Evolutionary conservation across 2,329 filamentous ascomycete genomes (phyloP), one percentile per base, ranked within the genome.

Genomic region (Aspergillus quadrilineatus): DNA sequence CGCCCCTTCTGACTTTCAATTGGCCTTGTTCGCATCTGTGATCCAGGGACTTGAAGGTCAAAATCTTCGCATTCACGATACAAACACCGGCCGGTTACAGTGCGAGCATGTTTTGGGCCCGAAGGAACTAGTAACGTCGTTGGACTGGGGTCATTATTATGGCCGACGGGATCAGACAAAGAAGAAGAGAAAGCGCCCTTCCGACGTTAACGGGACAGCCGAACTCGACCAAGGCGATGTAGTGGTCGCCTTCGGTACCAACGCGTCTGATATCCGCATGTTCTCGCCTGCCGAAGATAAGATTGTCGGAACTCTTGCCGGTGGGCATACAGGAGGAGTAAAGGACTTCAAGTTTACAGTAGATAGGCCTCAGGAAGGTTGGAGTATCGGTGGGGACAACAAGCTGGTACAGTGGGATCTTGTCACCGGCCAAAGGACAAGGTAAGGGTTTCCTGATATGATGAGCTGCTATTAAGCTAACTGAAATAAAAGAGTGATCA

Each of bases 341-440:
- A 73, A 71, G 61, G 78, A 80, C 60, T 81, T 82, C 67, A 79
- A 79, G 62, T 82, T 82, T 62, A 76, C 75, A 6, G 67, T 72
- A 42, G 68, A 71, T 32, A 67, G 67, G 6, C 68, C 73, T 52
- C 65, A 71, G 22, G 76, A 78, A 60, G 79, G 73, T n/a, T 82
- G 80, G 80, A 82, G 80, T 73, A 76, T 81, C 56, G 80, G 80
- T 48, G 77, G 76, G 49, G 80, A 82, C 67, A 78, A 77, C 58
- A 81, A 77, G 63, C 71, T 82, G 47, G 74, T 81, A 22, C 79
- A 81, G 61, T 82, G 80, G 80, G 77, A 82, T 68, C 64, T 82
- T 54, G 70, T 65, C 60, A 77, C 71, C 22, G 73, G 75, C 54
- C 68, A 74, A 60, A 72, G 68, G 49, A 69, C 75, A 55, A 74